These are phyloP conservation scores for thale cress (Arabidopsis thaliana) DNA, from an alignment of 345 rosid genomes.

Conservation along the genomic window TAIR10.1 NC_003070.9:4859001-4859500, in stretches of 20 bases:
- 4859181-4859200: not conserved
- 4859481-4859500: constrained; percentile 54
- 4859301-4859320: constrained; percentile 92
- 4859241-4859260: constrained; percentile 52
- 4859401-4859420: not conserved
- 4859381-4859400: constrained; percentile 78
- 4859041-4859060: constrained; percentile 89
- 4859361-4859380: constrained; percentile 71
- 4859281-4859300: constrained; percentile 87
- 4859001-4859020: constrained; percentile 67
- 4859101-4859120: constrained; percentile 91
- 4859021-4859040: constrained; percentile 70
- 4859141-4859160: constrained; percentile 62
- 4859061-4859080: constrained; percentile 88
- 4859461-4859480: not conserved
- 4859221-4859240: constrained; percentile 59
- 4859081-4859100: constrained; percentile 58
- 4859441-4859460: not conserved
- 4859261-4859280: constrained; percentile 69
- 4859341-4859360: constrained; percentile 77
- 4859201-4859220: not conserved
- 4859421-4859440: not conserved
- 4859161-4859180: not conserved
- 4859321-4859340: constrained; percentile 81
- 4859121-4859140: constrained; percentile 47